Conservation (phyloP, 306 rosid genomes). For the Cucurbita ficifolia region DNA sequence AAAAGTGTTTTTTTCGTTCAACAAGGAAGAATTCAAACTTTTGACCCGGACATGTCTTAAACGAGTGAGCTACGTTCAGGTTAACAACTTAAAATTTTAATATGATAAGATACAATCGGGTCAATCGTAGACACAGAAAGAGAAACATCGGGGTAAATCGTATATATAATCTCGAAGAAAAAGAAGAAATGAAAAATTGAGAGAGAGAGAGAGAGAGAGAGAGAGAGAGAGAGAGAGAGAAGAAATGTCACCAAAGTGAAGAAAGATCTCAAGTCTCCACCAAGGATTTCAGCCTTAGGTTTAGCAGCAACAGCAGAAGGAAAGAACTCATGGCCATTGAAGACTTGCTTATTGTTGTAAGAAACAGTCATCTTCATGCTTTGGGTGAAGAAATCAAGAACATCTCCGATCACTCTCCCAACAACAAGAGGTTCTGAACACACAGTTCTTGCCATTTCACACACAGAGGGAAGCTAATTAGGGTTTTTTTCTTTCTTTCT, state of each 20-base stretch:
- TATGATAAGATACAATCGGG: no score
- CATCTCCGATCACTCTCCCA: constrained; percentile 84
- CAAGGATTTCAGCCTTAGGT: constrained; percentile 68
- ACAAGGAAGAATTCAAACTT: no score
- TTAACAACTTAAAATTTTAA: no score
- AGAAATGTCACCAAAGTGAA: constrained; percentile 47
- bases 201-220: not conserved
- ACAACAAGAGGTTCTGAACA: constrained; percentile 39
- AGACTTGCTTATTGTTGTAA: constrained; percentile 48
- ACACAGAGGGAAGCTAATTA: not conserved
- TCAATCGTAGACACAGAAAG: no score
- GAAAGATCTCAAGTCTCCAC: constrained; percentile 69
- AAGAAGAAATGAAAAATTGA: no score
- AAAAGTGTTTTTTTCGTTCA: no score
- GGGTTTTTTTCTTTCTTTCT: no score
- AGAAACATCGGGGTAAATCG: no score
- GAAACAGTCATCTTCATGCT: constrained; percentile 33
- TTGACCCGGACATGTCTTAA: no score
- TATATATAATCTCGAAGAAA: no score
- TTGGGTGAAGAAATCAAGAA: constrained; percentile 51
- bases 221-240: not conserved
- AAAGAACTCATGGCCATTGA: constrained; percentile 59
- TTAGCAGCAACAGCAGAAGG: constrained; percentile 44
- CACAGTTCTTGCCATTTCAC: constrained; percentile 28
- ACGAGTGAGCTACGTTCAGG: no score